Percentiles rank a stretch among this genome's conserved stretches.
These are phyloP conservation scores for Rhizopogon salebrosus DNA, from an alignment of 768 basidiomycete species.

Conservation along the genomic window DNA sequence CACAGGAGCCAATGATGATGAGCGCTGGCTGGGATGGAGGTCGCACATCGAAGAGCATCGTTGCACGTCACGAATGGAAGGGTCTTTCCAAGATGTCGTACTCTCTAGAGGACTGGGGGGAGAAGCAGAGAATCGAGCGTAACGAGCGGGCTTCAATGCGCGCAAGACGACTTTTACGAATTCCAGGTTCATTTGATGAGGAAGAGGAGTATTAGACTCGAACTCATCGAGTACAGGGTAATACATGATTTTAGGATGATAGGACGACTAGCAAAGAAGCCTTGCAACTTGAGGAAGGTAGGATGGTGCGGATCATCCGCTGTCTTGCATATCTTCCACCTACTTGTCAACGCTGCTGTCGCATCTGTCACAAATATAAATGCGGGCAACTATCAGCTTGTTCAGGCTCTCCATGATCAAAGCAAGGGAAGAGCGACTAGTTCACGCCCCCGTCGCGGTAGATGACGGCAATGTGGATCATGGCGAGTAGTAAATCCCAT, in stretches of 20 bases:
- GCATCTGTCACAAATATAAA: too few species aligned
- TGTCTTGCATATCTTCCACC: too few species aligned
- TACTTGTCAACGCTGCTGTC: too few species aligned
- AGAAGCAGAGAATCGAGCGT: constrained; percentile 41
- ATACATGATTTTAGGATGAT: not conserved
- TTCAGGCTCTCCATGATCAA: too few species aligned
- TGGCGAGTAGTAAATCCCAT: too few species aligned
- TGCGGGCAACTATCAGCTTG: too few species aligned
- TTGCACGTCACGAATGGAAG: constrained; percentile 97
- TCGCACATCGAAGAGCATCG: constrained; percentile 40
- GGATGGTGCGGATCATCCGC: too few species aligned
- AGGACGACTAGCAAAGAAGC: too few species aligned
- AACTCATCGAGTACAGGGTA: not conserved
- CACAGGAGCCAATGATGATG: constrained; percentile 83
- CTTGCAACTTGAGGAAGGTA: too few species aligned
- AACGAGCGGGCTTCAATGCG: constrained; percentile 17
- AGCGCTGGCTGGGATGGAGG: constrained; percentile 86
- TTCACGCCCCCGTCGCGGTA: too few species aligned
- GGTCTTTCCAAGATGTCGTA: constrained; percentile 71
- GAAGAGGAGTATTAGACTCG: constrained; percentile 14
- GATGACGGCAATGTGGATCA: too few species aligned
- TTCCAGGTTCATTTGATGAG: constrained; percentile 24
- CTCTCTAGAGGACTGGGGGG: constrained; percentile 69
- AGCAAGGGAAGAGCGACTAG: too few species aligned
- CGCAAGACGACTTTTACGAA: constrained; percentile 5